phyloP scores from a whole-genome alignment of 495 filamentous ascomycete species.

The Daldinia caldariorum region DNA sequence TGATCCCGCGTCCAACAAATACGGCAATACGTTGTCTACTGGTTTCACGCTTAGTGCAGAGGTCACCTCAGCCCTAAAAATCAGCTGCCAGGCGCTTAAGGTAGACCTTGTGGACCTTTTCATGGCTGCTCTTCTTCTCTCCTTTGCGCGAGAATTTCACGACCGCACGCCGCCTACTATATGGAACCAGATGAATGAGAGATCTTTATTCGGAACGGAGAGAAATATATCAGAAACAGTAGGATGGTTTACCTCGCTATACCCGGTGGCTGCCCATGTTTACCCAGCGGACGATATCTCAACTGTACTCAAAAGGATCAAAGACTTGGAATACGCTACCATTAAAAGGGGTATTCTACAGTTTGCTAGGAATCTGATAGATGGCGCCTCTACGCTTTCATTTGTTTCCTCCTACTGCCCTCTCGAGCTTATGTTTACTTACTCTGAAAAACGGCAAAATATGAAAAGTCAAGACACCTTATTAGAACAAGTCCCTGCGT shows the following conservation, averaged over 20 bases:
- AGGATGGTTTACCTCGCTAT: conserved; percentile 61
- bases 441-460: conserved; percentile 71
- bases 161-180: conserved; percentile 66
- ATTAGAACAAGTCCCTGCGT: conserved; percentile 64
- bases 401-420: conserved; percentile 64
- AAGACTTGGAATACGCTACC: conserved; percentile 52
- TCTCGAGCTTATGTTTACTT: conserved; percentile 77
- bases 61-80: conserved; percentile 56
- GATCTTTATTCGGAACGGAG: conserved; percentile 50
- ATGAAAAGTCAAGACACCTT: conserved; percentile 69
- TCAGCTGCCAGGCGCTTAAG: conserved; percentile 54
- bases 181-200: conserved; percentile 61
- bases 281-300: conserved; percentile 53
- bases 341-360: conserved; percentile 58
- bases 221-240: conserved; percentile 59
- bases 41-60: conserved; percentile 56
- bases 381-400: conserved; percentile 39
- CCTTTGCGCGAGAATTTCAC: conserved; percentile 60
- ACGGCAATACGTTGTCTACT: conserved; percentile 53
- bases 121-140: conserved; percentile 58
- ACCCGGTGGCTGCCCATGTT: conserved; percentile 49
- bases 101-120: conserved; percentile 61
- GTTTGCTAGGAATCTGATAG: conserved; percentile 52
- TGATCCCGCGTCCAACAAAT: conserved; percentile 55
- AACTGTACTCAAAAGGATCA: conserved; percentile 53